Evolutionary conservation across 2,329 filamentous ascomycete genomes (phyloP), one percentile per base, ranked within the genome.

Genomic region (Paradendryphiella salina): DNA sequence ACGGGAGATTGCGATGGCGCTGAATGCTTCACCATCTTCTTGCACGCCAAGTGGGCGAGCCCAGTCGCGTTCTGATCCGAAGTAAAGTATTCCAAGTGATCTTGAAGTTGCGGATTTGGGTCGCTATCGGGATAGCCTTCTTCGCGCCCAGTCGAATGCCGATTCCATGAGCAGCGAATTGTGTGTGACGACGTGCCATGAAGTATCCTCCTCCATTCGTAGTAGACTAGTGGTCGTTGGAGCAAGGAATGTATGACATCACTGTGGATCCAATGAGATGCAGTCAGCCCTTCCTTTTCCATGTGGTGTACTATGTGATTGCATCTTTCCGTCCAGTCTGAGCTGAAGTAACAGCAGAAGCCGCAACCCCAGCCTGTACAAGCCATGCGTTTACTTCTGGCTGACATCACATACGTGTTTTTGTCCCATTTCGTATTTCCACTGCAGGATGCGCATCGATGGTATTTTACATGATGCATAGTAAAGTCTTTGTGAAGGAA

Each of bases 221-320:
- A 75, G 49, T 79, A 77, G 39, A 87, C 78, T 2, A 76, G 75
- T 1, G 84, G 83, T 55, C 86, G 84, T 55, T 86, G 84, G 3
- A 87, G 76, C 4, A 87, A 73, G 1, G 83, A 84, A 57, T 85
- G 84, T 28, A 87, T 82, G 50, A 87, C 84, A 26, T 82, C 79
- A 1, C 82, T 84, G 61, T 86, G 84, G 69, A 82, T 80, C 85
- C 84, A 87, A 51, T 86, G 79, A n/a, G 75, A 74, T 65, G 84
- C 84, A 33, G 79, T 82, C 67, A 80, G 77, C 8, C 56, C 50
- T 4, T 63, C 56, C 7, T 59, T 57, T 60, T 86, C 84, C 61
- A 86, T 86, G 60, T 87, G 85, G 3, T 77, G 73, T n/a, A 82
- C 83, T 17, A 87, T 80, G 54, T 87, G 85, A 61, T 86, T 82